These are phyloP conservation scores for Oleoguttula mirabilis DNA, from an alignment of 495 filamentous ascomycete species.

Conservation along the genomic window DNA sequence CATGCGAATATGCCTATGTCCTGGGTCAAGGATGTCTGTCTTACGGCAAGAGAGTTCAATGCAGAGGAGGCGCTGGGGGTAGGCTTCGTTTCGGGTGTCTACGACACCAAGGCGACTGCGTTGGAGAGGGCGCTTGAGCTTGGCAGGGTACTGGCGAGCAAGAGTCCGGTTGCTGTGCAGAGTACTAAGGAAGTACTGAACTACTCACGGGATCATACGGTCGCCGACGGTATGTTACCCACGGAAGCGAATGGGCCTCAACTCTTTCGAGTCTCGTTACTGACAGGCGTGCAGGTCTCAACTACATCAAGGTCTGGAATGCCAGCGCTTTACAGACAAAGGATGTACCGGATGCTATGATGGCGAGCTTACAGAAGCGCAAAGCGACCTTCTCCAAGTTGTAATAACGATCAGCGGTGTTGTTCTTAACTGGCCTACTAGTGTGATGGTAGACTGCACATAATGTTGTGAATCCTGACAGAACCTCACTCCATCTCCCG, in stretches of 20 bases:
- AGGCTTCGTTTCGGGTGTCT: conserved; percentile 75
- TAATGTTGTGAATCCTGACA: too few species aligned
- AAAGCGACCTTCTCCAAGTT: conserved; percentile 82
- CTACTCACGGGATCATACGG: conserved; percentile 63
- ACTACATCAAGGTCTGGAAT: conserved; percentile 84
- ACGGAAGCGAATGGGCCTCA: background rate
- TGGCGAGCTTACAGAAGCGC: conserved; percentile 65
- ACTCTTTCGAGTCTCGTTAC: background rate
- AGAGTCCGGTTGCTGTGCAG: conserved; percentile 86
- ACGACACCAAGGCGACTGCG: conserved; percentile 27
- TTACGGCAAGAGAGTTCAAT: conserved; percentile 65
- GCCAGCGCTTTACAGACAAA: conserved; percentile 64
- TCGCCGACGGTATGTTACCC: conserved; percentile 54
- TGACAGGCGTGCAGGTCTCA: conserved; percentile 42
- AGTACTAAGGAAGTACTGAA: conserved; percentile 91
- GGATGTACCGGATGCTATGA: conserved; percentile 62
- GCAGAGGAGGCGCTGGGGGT: conserved; percentile 69
- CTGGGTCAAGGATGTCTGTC: conserved; percentile 86
- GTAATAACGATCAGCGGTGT: conserved; percentile 35
- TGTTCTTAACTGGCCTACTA: too few species aligned
- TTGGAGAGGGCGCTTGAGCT: conserved; percentile 47
- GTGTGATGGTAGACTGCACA: too few species aligned
- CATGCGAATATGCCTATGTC: conserved; percentile 63
- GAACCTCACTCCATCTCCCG: too few species aligned
- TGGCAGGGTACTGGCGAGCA: conserved; percentile 55